These are phyloP conservation scores for Mollisia scopiformis DNA, from an alignment of 2,329 filamentous ascomycete genomes.

Conservation along the genomic window DNA sequence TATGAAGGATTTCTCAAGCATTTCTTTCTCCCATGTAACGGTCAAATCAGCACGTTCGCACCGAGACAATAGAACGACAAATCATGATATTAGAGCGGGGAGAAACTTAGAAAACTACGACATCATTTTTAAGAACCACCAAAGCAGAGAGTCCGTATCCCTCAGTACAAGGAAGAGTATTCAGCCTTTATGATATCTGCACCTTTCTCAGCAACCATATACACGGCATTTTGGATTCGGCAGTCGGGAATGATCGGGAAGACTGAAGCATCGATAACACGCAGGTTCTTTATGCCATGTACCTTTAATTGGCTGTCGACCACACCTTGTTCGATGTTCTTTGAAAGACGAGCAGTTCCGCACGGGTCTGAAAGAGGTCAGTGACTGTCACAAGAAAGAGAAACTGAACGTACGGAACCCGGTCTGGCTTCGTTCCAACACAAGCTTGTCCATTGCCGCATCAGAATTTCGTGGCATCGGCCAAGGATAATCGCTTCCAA, in stretches of 20 bases:
- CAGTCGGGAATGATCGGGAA: conserved; percentile 33
- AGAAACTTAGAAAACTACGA: too few species aligned
- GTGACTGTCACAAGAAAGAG: background rate
- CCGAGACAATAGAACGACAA: too few species aligned
- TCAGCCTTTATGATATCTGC: conserved; percentile 51
- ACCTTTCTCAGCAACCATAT: conserved; percentile 60
- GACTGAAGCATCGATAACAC: conserved; percentile 59
- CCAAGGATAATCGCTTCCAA: conserved; percentile 60
- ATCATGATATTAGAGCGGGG: too few species aligned
- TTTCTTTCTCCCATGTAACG: too few species aligned
- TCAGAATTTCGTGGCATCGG: conserved; percentile 59
- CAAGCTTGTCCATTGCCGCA: conserved; percentile 56
- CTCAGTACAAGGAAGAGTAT: conserved; percentile 39
- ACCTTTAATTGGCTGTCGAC: conserved; percentile 48
- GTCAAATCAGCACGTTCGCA: too few species aligned
- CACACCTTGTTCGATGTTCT: conserved; percentile 53
- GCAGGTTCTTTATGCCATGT: conserved; percentile 54
- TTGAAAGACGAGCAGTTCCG: conserved; percentile 56
- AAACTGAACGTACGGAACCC: conserved; percentile 44
- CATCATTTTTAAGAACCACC: too few species aligned
- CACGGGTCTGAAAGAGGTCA: conserved; percentile 47
- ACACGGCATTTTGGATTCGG: background rate
- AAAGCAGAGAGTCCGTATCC: too few species aligned
- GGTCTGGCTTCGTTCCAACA: conserved; percentile 63
- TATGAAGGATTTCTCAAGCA: too few species aligned